phyloP scores from a whole-genome alignment of 2,329 filamentous ascomycete species.

The Monosporascus sp. region DNA sequence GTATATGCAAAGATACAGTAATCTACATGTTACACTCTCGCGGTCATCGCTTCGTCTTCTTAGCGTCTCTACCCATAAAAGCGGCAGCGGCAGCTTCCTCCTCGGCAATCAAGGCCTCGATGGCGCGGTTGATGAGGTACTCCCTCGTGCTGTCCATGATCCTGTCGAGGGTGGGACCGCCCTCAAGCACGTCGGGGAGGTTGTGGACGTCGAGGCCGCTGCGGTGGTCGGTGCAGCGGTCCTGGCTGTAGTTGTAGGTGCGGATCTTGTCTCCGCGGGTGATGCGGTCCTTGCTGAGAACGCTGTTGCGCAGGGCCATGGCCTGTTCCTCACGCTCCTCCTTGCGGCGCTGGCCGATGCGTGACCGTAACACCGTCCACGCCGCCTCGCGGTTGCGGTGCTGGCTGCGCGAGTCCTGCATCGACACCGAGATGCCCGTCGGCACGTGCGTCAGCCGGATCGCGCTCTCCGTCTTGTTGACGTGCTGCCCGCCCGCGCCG shows the following conservation, averaged over 20 bases:
- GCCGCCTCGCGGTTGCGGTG: conserved; percentile 82
- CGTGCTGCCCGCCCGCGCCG: conserved; percentile 92
- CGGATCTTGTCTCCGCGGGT: conserved; percentile 90
- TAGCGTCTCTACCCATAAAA: conserved; percentile 9
- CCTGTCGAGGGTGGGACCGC: conserved; percentile 63
- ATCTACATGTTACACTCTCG: background rate
- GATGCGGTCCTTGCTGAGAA: conserved; percentile 73
- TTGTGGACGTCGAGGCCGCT: conserved; percentile 76
- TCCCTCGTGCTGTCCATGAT: conserved; percentile 72
- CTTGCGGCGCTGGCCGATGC: conserved; percentile 71
- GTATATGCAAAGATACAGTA: too few relatives aligned
- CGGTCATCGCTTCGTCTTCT: conserved; percentile 13
- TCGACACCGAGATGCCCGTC: conserved; percentile 78
- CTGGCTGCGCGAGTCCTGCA: conserved; percentile 91
- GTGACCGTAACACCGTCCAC: conserved; percentile 77
- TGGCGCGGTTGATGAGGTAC: conserved; percentile 72
- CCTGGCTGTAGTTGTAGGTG: conserved; percentile 75
- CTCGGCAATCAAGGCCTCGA: conserved; percentile 62
- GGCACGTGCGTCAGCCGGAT: conserved; percentile 88
- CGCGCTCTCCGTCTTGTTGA: conserved; percentile 97
- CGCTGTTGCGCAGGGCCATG: conserved; percentile 66
- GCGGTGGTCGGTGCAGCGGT: conserved; percentile 84
- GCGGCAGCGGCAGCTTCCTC: conserved; percentile 42
- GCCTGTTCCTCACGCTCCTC: conserved; percentile 82
- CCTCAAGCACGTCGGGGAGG: conserved; percentile 72